phyloP scores from a whole-genome alignment of 352 stramenopile genomes.

The Phytophthora pseudosyringae region DNA sequence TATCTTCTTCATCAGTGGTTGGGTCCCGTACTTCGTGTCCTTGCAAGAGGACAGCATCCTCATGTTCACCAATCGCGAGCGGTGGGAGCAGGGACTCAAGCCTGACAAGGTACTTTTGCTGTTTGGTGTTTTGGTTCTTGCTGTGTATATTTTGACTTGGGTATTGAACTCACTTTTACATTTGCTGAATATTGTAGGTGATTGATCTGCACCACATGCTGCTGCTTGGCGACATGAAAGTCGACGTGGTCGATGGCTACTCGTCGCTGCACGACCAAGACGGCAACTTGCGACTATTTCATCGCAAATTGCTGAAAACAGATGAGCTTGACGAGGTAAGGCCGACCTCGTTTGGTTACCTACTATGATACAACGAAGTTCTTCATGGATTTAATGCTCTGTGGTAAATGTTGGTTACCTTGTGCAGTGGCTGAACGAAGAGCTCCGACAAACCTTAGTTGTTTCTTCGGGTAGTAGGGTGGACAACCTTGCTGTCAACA shows the following conservation, averaged over 20 bases:
- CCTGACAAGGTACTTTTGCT: conserved; percentile 68
- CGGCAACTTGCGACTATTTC: conserved; percentile 61
- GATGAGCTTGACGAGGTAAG: conserved; percentile 78
- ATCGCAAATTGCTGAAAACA: conserved; percentile 75
- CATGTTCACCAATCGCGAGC: conserved; percentile 79
- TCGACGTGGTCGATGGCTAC: conserved; percentile 61
- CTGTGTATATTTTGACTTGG: neutral
- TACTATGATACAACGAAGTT: neutral
- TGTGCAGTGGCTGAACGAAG: conserved; percentile 72
- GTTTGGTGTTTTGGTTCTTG: neutral
- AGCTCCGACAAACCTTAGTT: conserved; percentile 65
- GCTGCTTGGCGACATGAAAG: conserved; percentile 86
- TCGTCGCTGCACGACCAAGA: conserved; percentile 33
- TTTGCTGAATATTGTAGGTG: conserved; percentile 43
- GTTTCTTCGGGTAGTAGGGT: conserved; percentile 50
- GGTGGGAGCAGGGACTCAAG: conserved; percentile 84
- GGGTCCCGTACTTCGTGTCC: conserved; percentile 84
- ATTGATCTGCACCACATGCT: conserved; percentile 74
- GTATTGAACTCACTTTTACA: neutral
- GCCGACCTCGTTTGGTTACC: neutral
- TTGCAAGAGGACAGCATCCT: conserved; percentile 83
- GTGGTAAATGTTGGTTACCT: conserved; percentile 2
- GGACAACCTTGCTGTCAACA: conserved; percentile 58
- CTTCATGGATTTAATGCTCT: neutral
- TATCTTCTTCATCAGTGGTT: conserved; percentile 87